Evolutionary conservation across 2,329 filamentous ascomycete species (phyloP), one percentile per base, ranked within the genome.

Genomic region (Aplosporella prunicola): DNA sequence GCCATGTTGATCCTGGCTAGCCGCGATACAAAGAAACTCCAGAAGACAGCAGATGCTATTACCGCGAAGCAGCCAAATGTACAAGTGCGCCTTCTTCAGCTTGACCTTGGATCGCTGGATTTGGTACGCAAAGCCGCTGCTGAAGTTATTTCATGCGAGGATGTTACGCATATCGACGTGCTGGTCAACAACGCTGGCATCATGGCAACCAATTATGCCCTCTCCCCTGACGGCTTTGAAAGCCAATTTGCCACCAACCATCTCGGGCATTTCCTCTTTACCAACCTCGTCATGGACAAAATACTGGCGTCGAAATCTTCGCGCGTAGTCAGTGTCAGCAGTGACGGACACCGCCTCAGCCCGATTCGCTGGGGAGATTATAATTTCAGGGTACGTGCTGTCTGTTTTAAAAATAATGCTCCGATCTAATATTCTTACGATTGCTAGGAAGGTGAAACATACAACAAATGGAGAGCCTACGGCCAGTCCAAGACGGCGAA

Each of bases 201-300:
- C 15, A 53, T 53, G 51, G 60, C 60, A n/a, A 50, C 60, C 20
- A 54, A 44, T 1, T 49, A 29, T 16, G 34, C 39, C 9, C 37
- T 47, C 2, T 64, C 60, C 1, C 43, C 50, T 16, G 62, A 68
- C 26, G 64, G 63, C 18, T 62, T 64, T 45, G 66, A 70, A 45
- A 47, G 57, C 9, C 63, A 68, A 31, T 62, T 67, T 41, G 65
- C 58, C 17, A 64, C 58, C 2, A 69, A 69, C 40, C 61, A 68
- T 45, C 41, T 69, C 33, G 65, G 61, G 3, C 64, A 64, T 40
- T 62, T 61, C 9, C 43, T 69, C 0, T 46, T 71, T 7, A 67
- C 60, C 6, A 63, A 61, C 22, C 48, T 66, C 1, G 52, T 72
- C 1, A 45, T 66, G 8, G 61, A 60, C 1, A 52, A 51, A 1